phyloP scores from a whole-genome alignment of 805 yeast species.

The Kurtzmaniella cleridarum region DNA sequence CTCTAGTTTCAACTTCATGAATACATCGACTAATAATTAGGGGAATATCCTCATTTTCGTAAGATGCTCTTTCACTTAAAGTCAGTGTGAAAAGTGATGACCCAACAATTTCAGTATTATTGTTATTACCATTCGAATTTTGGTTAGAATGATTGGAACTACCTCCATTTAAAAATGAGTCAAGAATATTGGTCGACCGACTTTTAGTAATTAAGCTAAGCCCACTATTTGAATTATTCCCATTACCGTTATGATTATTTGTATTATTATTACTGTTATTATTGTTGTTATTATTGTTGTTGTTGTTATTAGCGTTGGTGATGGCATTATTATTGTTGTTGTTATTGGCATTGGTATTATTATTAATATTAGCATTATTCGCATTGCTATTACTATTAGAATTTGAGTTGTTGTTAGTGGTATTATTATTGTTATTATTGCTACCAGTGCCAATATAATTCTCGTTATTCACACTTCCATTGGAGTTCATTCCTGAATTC shows the following conservation, averaged over 20 bases:
- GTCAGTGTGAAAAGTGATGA: slow-evolving; percentile 44
- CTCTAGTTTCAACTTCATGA: slow-evolving; percentile 70
- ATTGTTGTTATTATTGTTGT: neutral
- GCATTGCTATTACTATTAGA: slow-evolving; percentile 1
- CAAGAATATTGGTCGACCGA: slow-evolving; percentile 43
- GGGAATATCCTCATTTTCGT: slow-evolving; percentile 65
- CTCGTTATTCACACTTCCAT: slow-evolving; percentile 1
- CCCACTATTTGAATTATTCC: slow-evolving; percentile 11
- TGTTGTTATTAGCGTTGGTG: slow-evolving; percentile 1
- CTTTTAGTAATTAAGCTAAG: slow-evolving; percentile 31
- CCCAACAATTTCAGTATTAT: slow-evolving; percentile 7
- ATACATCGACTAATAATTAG: slow-evolving; percentile 66
- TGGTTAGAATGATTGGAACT: neutral
- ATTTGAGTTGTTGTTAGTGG: neutral
- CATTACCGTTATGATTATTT: slow-evolving; percentile 1
- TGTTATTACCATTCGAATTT: slow-evolving; percentile 6
- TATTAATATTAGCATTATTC: neutral
- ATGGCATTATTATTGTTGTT: slow-evolving; percentile 4
- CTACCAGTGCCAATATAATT: slow-evolving; percentile 3
- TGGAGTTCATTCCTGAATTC: neutral
- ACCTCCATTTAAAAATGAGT: slow-evolving; percentile 20
- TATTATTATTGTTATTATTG: neutral
- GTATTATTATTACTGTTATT: slow-evolving; percentile 1
- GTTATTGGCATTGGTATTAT: neutral
- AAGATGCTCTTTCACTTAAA: slow-evolving; percentile 55